These are phyloP conservation scores for Geotrichum citri-aurantii DNA, from an alignment of 1,139 yeast species.

Conservation along the genomic window DNA sequence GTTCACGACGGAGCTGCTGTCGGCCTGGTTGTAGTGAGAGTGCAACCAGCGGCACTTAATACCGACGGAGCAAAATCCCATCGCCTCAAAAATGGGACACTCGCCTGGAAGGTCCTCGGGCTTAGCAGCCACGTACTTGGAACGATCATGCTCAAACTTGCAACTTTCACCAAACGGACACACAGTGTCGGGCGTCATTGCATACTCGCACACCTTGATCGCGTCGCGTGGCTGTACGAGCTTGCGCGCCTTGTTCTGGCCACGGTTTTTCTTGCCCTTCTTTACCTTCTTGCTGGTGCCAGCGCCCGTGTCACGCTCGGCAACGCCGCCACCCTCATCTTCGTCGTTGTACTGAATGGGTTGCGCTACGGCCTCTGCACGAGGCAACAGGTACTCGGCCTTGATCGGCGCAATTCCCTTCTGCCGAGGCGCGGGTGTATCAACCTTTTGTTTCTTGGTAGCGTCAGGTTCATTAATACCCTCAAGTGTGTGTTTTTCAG, in stretches of 20 bases:
- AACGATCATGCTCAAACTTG: slow-evolving; percentile 69
- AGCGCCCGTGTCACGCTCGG: slow-evolving; percentile 41
- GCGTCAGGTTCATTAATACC: slow-evolving; percentile 4
- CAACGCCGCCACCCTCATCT: slow-evolving; percentile 44
- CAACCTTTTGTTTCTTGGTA: slow-evolving; percentile 7
- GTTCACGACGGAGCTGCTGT: slow-evolving; percentile 23
- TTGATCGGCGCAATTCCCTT: slow-evolving; percentile 62
- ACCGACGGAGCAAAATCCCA: slow-evolving; percentile 91
- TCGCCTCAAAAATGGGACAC: slow-evolving; percentile 78
- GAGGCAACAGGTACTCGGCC: slow-evolving; percentile 42
- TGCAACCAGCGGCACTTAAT: slow-evolving; percentile 85
- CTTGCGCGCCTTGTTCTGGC: slow-evolving; percentile 87
- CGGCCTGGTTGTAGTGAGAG: slow-evolving; percentile 50
- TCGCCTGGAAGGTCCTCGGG: slow-evolving; percentile 63
- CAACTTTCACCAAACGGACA: slow-evolving; percentile 76
- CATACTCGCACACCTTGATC: slow-evolving; percentile 53
- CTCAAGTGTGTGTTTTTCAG: slow-evolving; percentile 11
- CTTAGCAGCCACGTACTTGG: slow-evolving; percentile 57
- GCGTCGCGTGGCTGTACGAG: slow-evolving; percentile 64
- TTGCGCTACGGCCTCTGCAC: slow-evolving; percentile 20
- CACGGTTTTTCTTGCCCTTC: slow-evolving; percentile 46
- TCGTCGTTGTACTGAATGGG: slow-evolving; percentile 40
- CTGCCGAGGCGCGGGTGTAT: slow-evolving; percentile 5
- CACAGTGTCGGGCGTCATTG: slow-evolving; percentile 25
- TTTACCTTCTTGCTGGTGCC: slow-evolving; percentile 43